Evolutionary conservation across 2,329 filamentous ascomycete genomes (phyloP).

Genomic region (Aspergillus quadrilineatus): DNA sequence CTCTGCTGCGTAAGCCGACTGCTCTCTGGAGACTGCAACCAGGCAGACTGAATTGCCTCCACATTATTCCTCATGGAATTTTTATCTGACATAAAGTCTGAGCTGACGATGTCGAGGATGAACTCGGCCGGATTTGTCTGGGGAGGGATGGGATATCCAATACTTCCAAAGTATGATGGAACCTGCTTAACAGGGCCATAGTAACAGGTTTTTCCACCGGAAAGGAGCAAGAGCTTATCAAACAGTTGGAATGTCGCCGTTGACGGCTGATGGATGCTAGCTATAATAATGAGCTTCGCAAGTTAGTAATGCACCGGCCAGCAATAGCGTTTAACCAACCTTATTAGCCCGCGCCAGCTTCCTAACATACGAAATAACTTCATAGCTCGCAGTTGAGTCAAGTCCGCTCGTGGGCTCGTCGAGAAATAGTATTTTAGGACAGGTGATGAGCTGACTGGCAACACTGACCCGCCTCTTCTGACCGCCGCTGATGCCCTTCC

Average conservation of each 20-base stretch:
- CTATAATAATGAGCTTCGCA: slow-evolving; percentile 67
- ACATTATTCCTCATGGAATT: slow-evolving; percentile 51
- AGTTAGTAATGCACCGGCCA: slow-evolving; percentile 10
- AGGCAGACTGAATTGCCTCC: slow-evolving; percentile 54
- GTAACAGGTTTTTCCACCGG: slow-evolving; percentile 68
- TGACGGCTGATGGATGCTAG: slow-evolving; percentile 83
- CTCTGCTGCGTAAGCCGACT: slow-evolving; percentile 26
- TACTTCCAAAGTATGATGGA: slow-evolving; percentile 61
- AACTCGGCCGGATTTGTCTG: slow-evolving; percentile 79
- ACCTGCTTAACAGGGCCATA: slow-evolving; percentile 64
- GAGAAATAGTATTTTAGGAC: slow-evolving; percentile 75
- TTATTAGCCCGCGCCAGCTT: slow-evolving; percentile 66
- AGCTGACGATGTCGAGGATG: slow-evolving; percentile 74
- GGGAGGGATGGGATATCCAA: slow-evolving; percentile 63
- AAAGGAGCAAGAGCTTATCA: slow-evolving; percentile 74
- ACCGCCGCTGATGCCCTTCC: slow-evolving; percentile 79
- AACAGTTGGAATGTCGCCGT: slow-evolving; percentile 77
- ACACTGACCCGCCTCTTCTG: slow-evolving; percentile 80
- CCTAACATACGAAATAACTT: slow-evolving; percentile 73
- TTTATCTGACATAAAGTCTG: slow-evolving; percentile 64
- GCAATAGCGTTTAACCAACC: slow-evolving; percentile 40
- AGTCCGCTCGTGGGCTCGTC: slow-evolving; percentile 83
- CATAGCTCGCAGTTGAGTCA: slow-evolving; percentile 72
- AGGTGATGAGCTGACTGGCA: slow-evolving; percentile 77
- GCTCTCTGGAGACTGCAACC: slow-evolving; percentile 51